Evolutionary conservation across 495 filamentous ascomycete species (phyloP).

Genomic region (Penicillium nucicola): DNA sequence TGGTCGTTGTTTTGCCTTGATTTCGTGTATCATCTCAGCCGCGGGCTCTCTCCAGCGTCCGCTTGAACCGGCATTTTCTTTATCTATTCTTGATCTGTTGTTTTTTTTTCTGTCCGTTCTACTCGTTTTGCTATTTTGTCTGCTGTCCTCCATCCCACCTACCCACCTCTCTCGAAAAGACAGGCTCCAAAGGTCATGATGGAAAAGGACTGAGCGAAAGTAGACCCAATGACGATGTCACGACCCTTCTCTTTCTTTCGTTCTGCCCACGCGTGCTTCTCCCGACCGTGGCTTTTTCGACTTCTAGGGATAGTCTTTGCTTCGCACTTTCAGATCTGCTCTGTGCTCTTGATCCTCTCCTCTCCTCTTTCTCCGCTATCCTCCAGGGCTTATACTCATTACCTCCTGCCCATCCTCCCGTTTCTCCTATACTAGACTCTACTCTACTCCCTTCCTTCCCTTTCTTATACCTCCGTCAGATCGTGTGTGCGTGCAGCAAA

Average conservation of each 20-base stretch:
- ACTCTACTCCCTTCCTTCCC: not conserved
- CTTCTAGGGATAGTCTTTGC: constrained; percentile 22
- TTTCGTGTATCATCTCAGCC: constrained; percentile 19
- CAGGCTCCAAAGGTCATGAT: not conserved
- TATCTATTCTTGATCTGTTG: not conserved
- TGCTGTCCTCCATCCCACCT: not conserved
- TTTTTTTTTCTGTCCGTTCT: not conserved
- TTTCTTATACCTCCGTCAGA: not conserved
- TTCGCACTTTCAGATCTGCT: constrained; percentile 7
- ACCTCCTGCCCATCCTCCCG: not conserved
- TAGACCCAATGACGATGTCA: constrained; percentile 25
- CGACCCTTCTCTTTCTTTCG: constrained; percentile 29
- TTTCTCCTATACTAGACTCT: not conserved
- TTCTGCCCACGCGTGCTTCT: constrained; percentile 8
- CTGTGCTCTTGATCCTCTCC: constrained; percentile 1
- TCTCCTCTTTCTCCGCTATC: not conserved
- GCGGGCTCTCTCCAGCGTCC: constrained; percentile 1
- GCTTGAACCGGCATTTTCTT: constrained; percentile 4
- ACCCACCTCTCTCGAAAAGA: not conserved
- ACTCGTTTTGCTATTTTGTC: constrained; percentile 1
- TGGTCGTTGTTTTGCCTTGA: constrained; percentile 3
- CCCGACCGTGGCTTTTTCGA: constrained; percentile 24
- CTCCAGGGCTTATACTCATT: not conserved
- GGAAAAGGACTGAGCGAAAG: not conserved
- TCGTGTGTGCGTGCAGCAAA: constrained; percentile 3